Percentiles rank a stretch among this genome's conserved stretches.
These are phyloP conservation scores for Curvularia sp. DNA, from an alignment of 2,329 filamentous ascomycete species.

Conservation along the genomic window DNA sequence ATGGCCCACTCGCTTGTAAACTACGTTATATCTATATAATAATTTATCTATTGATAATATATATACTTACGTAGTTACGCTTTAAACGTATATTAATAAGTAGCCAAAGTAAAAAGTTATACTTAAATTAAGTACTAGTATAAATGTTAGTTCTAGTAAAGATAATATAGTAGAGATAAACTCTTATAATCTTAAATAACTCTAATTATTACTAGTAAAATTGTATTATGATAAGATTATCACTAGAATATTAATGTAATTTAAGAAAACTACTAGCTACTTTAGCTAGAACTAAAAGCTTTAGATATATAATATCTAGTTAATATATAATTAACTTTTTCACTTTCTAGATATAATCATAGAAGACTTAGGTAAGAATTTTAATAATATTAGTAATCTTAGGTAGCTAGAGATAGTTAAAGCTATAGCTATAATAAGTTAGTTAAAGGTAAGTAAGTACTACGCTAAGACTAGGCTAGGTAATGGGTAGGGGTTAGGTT, in stretches of 20 bases:
- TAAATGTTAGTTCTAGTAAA: neutral
- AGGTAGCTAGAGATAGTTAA: too few species aligned
- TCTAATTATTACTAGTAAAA: neutral
- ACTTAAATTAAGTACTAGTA: neutral
- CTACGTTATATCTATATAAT: slow-evolving; percentile 6
- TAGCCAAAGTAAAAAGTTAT: too few species aligned
- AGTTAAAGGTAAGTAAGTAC: too few species aligned
- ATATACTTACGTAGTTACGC: slow-evolving; percentile 6
- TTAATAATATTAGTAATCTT: too few species aligned
- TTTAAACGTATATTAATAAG: slow-evolving; percentile 20
- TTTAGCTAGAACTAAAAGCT: neutral
- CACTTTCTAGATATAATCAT: too few species aligned
- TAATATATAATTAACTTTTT: neutral
- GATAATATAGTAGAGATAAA: neutral
- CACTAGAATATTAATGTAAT: neutral
- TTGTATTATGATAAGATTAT: neutral
- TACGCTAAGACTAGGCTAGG: neutral
- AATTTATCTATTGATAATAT: slow-evolving; percentile 4
- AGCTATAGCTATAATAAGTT: too few species aligned
- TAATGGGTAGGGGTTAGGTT: too few species aligned
- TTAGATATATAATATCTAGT: neutral
- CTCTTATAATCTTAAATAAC: neutral
- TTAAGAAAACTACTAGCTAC: neutral
- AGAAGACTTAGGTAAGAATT: too few species aligned
- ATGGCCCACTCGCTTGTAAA: too few species aligned